These are phyloP conservation scores for Pseudozyma sp. DNA, from an alignment of 1,284 basidiomycete species.

Conservation along the genomic window DNA sequence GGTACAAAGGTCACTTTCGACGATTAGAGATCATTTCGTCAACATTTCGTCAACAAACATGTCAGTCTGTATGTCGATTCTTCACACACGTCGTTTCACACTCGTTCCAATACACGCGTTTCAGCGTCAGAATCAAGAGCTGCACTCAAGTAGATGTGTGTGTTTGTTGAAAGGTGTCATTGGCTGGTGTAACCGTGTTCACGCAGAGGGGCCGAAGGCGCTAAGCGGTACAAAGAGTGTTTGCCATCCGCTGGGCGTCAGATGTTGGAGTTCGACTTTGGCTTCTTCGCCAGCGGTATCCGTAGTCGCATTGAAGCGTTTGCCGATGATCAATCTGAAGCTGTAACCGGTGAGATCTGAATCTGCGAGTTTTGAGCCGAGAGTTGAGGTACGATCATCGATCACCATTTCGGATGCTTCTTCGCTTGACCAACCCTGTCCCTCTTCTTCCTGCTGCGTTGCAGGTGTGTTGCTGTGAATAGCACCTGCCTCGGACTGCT, in stretches of 20 bases:
- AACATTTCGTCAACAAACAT: too few species aligned
- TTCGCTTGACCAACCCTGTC: slow-evolving; percentile 6
- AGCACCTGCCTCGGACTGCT: background rate
- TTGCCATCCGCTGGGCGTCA: slow-evolving; percentile 1
- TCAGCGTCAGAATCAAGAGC: too few species aligned
- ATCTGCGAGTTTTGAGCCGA: slow-evolving; percentile 67
- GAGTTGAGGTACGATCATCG: slow-evolving; percentile 60
- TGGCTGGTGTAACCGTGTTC: too few species aligned
- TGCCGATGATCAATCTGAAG: slow-evolving; percentile 62
- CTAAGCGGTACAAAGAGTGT: background rate
- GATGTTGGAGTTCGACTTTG: slow-evolving; percentile 22
- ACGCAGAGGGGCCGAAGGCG: background rate
- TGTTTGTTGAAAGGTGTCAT: too few species aligned
- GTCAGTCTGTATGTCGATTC: too few species aligned
- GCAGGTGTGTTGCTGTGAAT: background rate
- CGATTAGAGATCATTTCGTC: slow-evolving; percentile 7
- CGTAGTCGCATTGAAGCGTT: slow-evolving; percentile 27
- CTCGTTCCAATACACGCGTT: too few species aligned
- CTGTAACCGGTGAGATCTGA: slow-evolving; percentile 67
- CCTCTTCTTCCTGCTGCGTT: background rate
- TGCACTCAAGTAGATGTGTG: too few species aligned
- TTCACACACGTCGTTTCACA: too few species aligned
- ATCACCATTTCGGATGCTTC: slow-evolving; percentile 52
- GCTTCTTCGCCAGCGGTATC: background rate
- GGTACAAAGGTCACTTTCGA: slow-evolving; percentile 86